Conservation (phyloP, 805 yeast species). For the Wickerhamomyces sydowiorum region DNA sequence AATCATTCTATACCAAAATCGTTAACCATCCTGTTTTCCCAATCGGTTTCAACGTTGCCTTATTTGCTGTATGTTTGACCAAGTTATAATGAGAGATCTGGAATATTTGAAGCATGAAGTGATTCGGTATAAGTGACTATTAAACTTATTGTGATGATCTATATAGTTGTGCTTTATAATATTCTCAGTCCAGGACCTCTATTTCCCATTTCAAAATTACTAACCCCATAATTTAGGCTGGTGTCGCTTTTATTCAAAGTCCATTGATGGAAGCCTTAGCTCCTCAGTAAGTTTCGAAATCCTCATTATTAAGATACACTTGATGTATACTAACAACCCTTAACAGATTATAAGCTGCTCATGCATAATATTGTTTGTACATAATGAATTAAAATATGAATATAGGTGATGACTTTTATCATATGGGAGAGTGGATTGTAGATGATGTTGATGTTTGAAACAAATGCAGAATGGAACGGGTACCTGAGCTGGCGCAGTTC, state of each 20-base stretch:
- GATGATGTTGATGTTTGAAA: too few relatives aligned
- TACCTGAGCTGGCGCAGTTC: too few relatives aligned
- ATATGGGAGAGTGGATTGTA: too few relatives aligned
- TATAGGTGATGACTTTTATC: too few relatives aligned
- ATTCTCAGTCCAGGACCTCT: too few relatives aligned
- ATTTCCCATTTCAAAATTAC: slow-evolving; percentile 5
- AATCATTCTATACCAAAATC: slow-evolving; percentile 40
- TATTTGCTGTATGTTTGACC: slow-evolving; percentile 57
- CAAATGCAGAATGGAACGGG: too few relatives aligned
- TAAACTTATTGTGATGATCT: too few relatives aligned
- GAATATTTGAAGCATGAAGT: too few relatives aligned
- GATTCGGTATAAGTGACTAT: too few relatives aligned
- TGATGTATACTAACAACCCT: background rate
- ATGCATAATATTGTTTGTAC: background rate
- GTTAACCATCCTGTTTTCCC: slow-evolving; percentile 62
- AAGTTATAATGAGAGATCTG: too few relatives aligned
- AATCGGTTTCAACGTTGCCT: slow-evolving; percentile 52
- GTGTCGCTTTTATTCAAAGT: slow-evolving; percentile 72
- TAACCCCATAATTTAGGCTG: slow-evolving; percentile 34
- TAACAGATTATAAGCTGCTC: background rate
- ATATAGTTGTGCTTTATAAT: slow-evolving; percentile 11
- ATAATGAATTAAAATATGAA: too few relatives aligned
- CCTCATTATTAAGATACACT: too few relatives aligned
- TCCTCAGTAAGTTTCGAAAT: slow-evolving; percentile 47
- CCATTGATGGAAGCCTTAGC: slow-evolving; percentile 78